Evolutionary conservation across 495 filamentous ascomycete species (phyloP).

Genomic region (Evernia prunastri): DNA sequence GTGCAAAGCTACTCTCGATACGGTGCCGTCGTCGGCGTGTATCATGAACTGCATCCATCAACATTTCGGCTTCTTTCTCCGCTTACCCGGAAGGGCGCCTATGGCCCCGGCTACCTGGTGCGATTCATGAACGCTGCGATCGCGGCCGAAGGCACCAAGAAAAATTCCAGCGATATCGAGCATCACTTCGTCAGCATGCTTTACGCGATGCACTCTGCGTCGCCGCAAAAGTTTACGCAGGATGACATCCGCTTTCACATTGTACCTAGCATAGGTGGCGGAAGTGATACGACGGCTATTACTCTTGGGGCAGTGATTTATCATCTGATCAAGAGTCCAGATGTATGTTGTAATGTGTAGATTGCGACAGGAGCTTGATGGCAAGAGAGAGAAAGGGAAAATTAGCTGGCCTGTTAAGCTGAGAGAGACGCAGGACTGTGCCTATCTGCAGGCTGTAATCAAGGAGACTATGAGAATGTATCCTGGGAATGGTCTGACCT

Average conservation of each 20-base stretch:
- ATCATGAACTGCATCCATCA: too few species aligned
- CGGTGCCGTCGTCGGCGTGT: slow-evolving; percentile 42
- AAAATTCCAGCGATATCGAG: too few species aligned
- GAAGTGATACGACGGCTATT: slow-evolving; percentile 51
- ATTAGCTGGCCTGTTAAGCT: slow-evolving; percentile 25
- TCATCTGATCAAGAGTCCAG: slow-evolving; percentile 39
- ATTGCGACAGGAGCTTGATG: slow-evolving; percentile 42
- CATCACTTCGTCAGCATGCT: too few species aligned
- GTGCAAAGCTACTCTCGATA: slow-evolving; percentile 6
- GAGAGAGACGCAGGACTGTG: slow-evolving; percentile 45
- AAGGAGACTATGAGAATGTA: slow-evolving; percentile 41
- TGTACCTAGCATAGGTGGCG: slow-evolving; percentile 44
- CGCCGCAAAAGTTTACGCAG: slow-evolving; percentile 24
- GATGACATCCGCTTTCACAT: slow-evolving; percentile 37
- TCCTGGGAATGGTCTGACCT: background rate
- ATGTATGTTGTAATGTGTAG: slow-evolving; percentile 32
- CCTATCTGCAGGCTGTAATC: slow-evolving; percentile 43
- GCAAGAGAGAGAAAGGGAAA: slow-evolving; percentile 20
- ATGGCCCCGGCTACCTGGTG: too few species aligned
- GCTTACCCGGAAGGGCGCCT: too few species aligned
- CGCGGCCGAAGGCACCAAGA: too few species aligned
- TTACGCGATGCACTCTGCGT: too few species aligned
- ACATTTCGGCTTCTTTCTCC: too few species aligned
- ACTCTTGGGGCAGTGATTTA: slow-evolving; percentile 46
- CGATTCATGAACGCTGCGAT: too few species aligned